Evolutionary conservation across 2,329 filamentous ascomycete genomes (phyloP).

Genomic region (Teratosphaeria destructans): DNA sequence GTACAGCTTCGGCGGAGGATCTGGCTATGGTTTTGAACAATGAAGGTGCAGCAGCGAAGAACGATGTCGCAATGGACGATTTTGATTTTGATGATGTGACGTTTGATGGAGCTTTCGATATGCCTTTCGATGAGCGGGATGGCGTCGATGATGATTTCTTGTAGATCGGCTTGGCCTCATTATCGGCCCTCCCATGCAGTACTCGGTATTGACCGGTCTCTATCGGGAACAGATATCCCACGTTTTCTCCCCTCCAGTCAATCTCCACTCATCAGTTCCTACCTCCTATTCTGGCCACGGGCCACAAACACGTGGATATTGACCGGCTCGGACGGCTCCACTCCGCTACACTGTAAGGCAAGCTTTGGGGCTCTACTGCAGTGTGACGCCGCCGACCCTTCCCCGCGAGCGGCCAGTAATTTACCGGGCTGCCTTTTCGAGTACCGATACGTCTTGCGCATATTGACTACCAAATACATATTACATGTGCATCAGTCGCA

Average conservation of each 20-base stretch:
- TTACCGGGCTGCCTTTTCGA: background rate
- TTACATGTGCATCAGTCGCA: too few species aligned
- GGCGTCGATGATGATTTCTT: background rate
- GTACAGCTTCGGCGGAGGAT: background rate
- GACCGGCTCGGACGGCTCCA: background rate
- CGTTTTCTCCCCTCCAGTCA: too few species aligned
- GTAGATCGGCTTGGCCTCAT: background rate
- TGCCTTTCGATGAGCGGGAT: conserved; percentile 14
- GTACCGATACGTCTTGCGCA: background rate
- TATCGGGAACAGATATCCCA: background rate
- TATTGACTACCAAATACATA: too few species aligned
- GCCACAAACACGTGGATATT: background rate
- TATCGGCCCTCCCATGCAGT: background rate
- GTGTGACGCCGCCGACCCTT: background rate
- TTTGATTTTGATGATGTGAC: conserved; percentile 13
- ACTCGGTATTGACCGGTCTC: background rate
- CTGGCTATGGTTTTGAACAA: background rate
- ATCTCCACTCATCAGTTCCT: too few species aligned
- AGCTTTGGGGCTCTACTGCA: background rate
- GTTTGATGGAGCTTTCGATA: conserved; percentile 19
- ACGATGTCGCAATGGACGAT: conserved; percentile 8
- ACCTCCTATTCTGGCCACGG: background rate
- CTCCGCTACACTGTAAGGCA: background rate
- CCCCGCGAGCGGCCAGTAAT: background rate
- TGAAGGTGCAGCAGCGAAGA: background rate